Conservation (phyloP, 129 eudicot species). For the Logfia minima region DNA sequence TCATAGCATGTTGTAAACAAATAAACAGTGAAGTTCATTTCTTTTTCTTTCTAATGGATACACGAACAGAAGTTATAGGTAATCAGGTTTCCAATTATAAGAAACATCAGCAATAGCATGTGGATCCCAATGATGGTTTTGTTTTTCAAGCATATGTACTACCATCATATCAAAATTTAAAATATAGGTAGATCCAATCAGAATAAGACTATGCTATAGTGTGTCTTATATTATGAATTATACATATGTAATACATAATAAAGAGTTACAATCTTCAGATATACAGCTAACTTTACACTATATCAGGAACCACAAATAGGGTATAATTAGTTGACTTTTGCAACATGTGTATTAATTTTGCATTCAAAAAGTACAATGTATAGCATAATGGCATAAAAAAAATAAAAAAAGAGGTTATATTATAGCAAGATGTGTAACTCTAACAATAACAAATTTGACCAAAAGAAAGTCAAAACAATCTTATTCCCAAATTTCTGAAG, state of each 20-base stretch:
- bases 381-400: slow-evolving; percentile 1
- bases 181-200: background rate
- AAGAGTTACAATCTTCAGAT: background rate
- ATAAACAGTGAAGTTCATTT: background rate
- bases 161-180: slow-evolving; percentile 11
- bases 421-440: background rate
- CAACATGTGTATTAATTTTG: background rate
- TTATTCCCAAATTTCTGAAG: background rate
- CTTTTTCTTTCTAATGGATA: background rate
- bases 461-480: slow-evolving; percentile 7
- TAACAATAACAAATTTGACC: slow-evolving; percentile 1
- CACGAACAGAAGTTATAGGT: background rate
- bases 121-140: slow-evolving; percentile 16
- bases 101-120: background rate
- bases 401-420: slow-evolving; percentile 5
- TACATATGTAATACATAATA: background rate
- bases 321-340: background rate
- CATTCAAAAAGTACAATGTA: background rate
- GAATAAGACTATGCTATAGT: background rate
- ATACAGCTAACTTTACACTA: background rate
- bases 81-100: background rate
- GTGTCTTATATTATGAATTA: slow-evolving; percentile 6
- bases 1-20: slow-evolving; percentile 18
- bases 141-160: slow-evolving; percentile 20
- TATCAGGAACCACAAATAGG: background rate